These are phyloP conservation scores for Fusarium succisae DNA, from an alignment of 2,329 filamentous ascomycete genomes.

Conservation along the genomic window DNA sequence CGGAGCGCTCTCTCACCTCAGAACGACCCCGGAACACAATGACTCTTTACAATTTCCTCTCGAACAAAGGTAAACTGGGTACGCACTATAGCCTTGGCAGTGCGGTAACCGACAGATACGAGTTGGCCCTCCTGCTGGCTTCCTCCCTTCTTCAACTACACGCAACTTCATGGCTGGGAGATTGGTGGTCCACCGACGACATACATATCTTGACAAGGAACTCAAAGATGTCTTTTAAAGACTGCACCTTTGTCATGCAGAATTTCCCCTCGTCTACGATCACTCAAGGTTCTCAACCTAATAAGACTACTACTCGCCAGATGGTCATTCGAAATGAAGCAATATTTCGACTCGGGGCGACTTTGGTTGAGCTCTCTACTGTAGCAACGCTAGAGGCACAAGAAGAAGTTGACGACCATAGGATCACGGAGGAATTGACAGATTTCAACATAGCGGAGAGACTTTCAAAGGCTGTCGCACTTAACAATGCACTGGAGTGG, in stretches of 20 bases:
- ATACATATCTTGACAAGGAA: neutral
- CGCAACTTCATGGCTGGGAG: neutral
- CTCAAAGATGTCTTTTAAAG: neutral
- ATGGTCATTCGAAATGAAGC: neutral
- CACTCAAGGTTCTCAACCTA: neutral
- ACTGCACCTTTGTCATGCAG: neutral
- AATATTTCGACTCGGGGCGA: neutral
- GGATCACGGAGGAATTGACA: neutral
- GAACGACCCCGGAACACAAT: neutral
- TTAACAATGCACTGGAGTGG: neutral
- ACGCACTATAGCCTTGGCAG: neutral
- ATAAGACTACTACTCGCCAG: neutral
- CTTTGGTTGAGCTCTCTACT: neutral
- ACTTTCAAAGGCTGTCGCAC: neutral
- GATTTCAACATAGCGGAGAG: neutral
- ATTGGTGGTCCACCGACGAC: neutral
- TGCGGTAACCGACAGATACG: neutral
- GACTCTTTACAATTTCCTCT: neutral
- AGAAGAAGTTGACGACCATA: neutral
- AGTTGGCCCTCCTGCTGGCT: neutral
- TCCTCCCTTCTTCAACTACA: neutral
- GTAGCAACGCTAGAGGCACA: neutral
- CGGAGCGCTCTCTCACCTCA: fast-evolving
- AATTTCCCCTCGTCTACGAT: neutral
- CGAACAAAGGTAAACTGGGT: neutral